Base-by-base conservation (phyloP, 176 grass and related monocot species). In the Chrysopogon serrulatus region DNA sequence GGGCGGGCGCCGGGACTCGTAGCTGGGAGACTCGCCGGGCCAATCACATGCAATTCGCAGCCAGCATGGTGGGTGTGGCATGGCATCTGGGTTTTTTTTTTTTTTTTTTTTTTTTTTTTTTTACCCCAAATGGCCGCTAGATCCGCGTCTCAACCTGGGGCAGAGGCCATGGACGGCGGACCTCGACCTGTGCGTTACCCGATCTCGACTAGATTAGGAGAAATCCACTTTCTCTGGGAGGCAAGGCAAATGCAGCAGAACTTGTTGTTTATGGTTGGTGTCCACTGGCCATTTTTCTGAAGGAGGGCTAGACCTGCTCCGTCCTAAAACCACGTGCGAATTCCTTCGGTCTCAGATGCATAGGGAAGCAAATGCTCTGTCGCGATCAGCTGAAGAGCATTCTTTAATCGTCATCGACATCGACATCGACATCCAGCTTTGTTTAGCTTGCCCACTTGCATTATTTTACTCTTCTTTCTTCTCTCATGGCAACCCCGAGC, bases 251-350 rank as follows among this genome's bases (percentile, higher is more conserved):
- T 6, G 57, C 67, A 66, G 31, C 74, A 66, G 16, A 79, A 30
- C 33, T 84, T 84, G 66, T 88, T 87, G 66, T 88, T 87, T 79
- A 74, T 84, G 43, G 74, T 65, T 88, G 67, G 34, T 45, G 37
- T 49, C 41, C 14, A 23, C 27, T 61, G 49, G 62, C 70, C 19
- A 27, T 53, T 51, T 51, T 60, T 69, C 51, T 10, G 53, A 32
- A 23, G 62, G 61, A 41, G 44, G 8, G 18, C 51, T 40, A 63
- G 63, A 57, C 14, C 78, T 16, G 32, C 78, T 81, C 87, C n/a
- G n/a, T n/a, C n/a, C 83, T 45, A 7, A 72, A 71, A 77, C 83
- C 65, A 86, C 83, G 83, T 86, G 88, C 78, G 43, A 43, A 81
- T 89, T 89, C 51, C 24, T 16, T 81, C 71, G 69, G 70, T 63